A percentile compares a stretch with the other conserved stretches of the same genome.
Conservation (phyloP, 768 basidiomycete species). For the Zangia roseola region DNA sequence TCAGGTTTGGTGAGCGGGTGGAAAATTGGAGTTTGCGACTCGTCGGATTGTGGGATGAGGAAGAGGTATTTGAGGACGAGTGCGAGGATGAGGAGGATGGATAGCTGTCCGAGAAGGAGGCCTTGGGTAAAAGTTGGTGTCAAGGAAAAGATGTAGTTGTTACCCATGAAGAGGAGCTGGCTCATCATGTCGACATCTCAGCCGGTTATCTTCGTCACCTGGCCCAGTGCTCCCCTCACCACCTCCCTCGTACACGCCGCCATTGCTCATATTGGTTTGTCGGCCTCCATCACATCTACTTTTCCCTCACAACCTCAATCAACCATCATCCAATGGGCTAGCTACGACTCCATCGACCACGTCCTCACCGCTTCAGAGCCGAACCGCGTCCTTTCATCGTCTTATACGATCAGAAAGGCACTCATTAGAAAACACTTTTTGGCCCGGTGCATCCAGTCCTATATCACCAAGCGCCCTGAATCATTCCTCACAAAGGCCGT, state of each 20-base stretch:
- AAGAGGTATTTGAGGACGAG: slow-evolving; percentile 94
- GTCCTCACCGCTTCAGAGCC: slow-evolving; percentile 57
- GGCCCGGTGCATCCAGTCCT: slow-evolving; percentile 68
- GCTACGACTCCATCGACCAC: slow-evolving; percentile 86
- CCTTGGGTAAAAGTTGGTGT: slow-evolving; percentile 96
- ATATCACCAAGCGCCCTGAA: slow-evolving; percentile 65
- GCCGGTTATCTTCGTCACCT: slow-evolving; percentile 43
- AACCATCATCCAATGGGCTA: slow-evolving; percentile 72
- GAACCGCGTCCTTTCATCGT: slow-evolving; percentile 62
- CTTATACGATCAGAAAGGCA: slow-evolving; percentile 87
- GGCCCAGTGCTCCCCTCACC: slow-evolving; percentile 56
- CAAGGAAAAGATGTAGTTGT: slow-evolving; percentile 65
- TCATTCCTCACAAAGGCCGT: slow-evolving; percentile 54
- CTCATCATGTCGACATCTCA: neutral
- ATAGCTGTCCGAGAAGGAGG: slow-evolving; percentile 87
- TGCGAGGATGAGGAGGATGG: slow-evolving; percentile 72
- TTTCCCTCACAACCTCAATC: slow-evolving; percentile 21
- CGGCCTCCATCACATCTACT: slow-evolving; percentile 28
- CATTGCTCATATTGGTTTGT: slow-evolving; percentile 34
- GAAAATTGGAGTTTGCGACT: slow-evolving; percentile 55
- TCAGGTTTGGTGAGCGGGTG: slow-evolving; percentile 57
- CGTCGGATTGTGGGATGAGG: slow-evolving; percentile 70
- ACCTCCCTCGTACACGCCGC: slow-evolving; percentile 45
- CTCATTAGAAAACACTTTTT: slow-evolving; percentile 95
- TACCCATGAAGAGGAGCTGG: slow-evolving; percentile 21